Conservation (phyloP, 1,139 yeast species). For the Yamadazyma siamensis region DNA sequence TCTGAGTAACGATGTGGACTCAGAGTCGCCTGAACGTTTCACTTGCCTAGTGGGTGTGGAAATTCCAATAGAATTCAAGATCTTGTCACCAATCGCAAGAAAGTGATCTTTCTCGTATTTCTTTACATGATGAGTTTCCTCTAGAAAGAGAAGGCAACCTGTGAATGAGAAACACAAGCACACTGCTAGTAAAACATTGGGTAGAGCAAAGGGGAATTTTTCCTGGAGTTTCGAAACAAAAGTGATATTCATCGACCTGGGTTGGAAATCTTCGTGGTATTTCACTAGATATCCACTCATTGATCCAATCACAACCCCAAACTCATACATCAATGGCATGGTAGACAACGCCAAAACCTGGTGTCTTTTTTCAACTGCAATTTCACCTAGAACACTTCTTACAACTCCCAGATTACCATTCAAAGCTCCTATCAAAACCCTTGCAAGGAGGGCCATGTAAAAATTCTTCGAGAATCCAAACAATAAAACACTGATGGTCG, state of each 20-base stretch:
- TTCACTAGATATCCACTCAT: conserved; percentile 33
- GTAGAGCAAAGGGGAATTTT: conserved; percentile 53
- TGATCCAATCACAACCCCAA: conserved; percentile 50
- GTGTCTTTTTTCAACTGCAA: conserved; percentile 51
- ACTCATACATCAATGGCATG: conserved; percentile 55
- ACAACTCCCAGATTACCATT: conserved; percentile 62
- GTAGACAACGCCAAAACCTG: conserved; percentile 60
- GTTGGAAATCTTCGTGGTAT: neutral
- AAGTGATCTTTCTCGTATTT: conserved; percentile 47
- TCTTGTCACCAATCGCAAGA: conserved; percentile 47
- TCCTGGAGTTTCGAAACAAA: neutral
- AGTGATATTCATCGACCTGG: conserved; percentile 1
- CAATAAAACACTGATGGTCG: conserved; percentile 42
- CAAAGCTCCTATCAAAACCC: conserved; percentile 50
- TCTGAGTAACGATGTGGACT: neutral
- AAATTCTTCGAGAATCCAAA: conserved; percentile 52
- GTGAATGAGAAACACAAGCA: conserved; percentile 37
- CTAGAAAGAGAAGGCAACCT: conserved; percentile 49
- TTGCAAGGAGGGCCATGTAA: conserved; percentile 48
- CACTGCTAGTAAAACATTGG: conserved; percentile 52
- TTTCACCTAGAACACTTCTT: conserved; percentile 58
- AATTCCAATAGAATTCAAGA: conserved; percentile 18
- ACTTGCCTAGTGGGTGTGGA: neutral
- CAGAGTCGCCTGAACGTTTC: neutral
- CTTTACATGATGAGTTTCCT: conserved; percentile 52